phyloP scores from a whole-genome alignment of 2,329 filamentous ascomycete genomes.

The Cercospora zeae-maydis region DNA sequence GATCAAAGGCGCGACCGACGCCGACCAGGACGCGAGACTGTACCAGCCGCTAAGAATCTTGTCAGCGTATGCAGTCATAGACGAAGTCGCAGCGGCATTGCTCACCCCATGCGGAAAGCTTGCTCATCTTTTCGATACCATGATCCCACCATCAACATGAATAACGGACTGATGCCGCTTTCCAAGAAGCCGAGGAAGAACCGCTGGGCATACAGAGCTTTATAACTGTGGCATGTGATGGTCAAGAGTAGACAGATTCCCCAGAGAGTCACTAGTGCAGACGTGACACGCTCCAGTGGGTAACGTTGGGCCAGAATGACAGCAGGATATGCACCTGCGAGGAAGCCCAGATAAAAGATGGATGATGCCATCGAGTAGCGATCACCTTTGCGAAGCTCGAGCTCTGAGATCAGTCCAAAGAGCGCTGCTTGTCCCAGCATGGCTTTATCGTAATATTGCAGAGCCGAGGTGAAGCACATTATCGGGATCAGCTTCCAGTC shows the following conservation, averaged over 20 bases:
- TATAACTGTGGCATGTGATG: not conserved
- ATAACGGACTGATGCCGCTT: constrained; percentile 54
- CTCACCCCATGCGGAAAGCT: constrained; percentile 27
- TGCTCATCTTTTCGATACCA: constrained; percentile 33
- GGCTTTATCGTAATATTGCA: constrained; percentile 53
- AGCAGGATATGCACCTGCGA: constrained; percentile 48
- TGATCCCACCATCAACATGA: constrained; percentile 50
- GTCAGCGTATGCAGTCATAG: not conserved
- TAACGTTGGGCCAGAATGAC: constrained; percentile 45
- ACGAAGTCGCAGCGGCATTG: not conserved
- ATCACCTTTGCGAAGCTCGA: constrained; percentile 29
- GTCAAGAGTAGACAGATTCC: not conserved
- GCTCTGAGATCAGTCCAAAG: constrained; percentile 43
- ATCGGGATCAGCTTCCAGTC: constrained; percentile 47
- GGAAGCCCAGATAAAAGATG: constrained; percentile 52
- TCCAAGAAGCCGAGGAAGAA: constrained; percentile 49
- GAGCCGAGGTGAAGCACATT: constrained; percentile 45
- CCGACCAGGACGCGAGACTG: constrained; percentile 45
- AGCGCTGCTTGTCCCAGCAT: constrained; percentile 53
- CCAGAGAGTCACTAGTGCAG: not conserved
- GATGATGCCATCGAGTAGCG: constrained; percentile 46
- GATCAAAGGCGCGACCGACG: constrained; percentile 46
- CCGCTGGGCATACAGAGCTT: not conserved
- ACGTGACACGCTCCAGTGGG: not conserved
- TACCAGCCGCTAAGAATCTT: constrained; percentile 21